Evolutionary conservation across 768 basidiomycete genomes (phyloP), one percentile per base, ranked within the genome.

Genomic region (Zangia roseola): DNA sequence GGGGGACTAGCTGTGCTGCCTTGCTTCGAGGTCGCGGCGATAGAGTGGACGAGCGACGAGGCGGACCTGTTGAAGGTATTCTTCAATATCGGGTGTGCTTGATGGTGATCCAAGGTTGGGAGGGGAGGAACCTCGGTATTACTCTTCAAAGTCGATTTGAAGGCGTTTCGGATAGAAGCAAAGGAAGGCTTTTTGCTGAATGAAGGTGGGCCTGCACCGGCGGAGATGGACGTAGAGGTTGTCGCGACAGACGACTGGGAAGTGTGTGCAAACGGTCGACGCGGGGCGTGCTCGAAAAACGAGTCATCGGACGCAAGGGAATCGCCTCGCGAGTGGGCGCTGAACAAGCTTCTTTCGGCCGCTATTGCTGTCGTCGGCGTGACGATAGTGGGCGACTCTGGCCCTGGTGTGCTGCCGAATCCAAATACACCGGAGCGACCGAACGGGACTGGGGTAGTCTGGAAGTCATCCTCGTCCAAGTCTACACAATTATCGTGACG

Each of bases 111-210:
- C 25, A 91, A 67, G 30, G 74, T 70, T 13, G 89, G 91, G 45
- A 92, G 73, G n/a, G 89, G 88, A 20, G 90, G 91, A 6, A 83
- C 71, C n/a, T 84, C 81, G 42, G 65, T 72, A 45, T 68, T 74
- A 59, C 78, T 88, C 47, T 76, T 75, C 5, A 58, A 39, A 38
- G 57, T 55, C 38, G 78, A 80, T 67, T 88, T 92, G 77, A 93
- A 91, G 4, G 90, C 89, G 62, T 91, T 91, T 34, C 88, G 83
- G 50, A 93, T 82, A 14, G 88, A 91, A 2, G 90, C 90, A 51
- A 93, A 91, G 0, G 90, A 92, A 3, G 86, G 67, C 59, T 93
- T 93, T 72, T 89, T 90, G 36, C 81, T 72, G 61, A 90, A 87
- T 1, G 81, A 74, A n/a, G 81, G 69, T 37, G 59, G 54, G 30